phyloP scores from a whole-genome alignment of 768 basidiomycete species.

The Leucocoprinus leucothites region DNA sequence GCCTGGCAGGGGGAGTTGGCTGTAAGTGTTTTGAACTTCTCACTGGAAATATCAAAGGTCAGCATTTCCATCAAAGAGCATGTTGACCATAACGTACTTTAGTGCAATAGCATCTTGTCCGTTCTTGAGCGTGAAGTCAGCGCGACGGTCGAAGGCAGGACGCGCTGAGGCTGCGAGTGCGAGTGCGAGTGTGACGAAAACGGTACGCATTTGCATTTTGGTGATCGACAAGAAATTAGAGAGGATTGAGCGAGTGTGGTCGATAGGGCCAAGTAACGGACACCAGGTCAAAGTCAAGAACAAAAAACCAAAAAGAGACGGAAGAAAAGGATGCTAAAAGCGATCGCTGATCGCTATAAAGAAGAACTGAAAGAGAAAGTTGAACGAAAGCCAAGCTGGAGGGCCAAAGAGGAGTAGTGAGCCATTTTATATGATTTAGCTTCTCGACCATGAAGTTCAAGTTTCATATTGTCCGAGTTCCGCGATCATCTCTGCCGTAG shows the following conservation, averaged over 20 bases:
- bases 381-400: conserved; percentile 12
- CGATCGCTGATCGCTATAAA: conserved; percentile 25
- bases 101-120: conserved; percentile 38
- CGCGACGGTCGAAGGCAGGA: conserved; percentile 24
- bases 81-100: conserved; percentile 30
- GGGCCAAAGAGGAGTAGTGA: conserved; percentile 9
- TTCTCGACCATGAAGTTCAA: too few relatives aligned
- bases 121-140: conserved; percentile 33
- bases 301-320: conserved; percentile 4
- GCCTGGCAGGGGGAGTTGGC: conserved; percentile 31
- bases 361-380: conserved; percentile 10
- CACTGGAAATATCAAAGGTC: conserved; percentile 21
- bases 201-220: conserved; percentile 34
- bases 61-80: neutral
- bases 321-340: conserved; percentile 11
- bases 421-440: conserved; percentile 36
- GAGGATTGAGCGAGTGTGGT: conserved; percentile 3
- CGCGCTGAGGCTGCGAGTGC: conserved; percentile 30
- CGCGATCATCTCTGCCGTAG: neutral
- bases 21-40: conserved; percentile 31
- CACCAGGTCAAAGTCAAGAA: conserved; percentile 28
- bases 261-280: conserved; percentile 20
- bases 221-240: neutral
- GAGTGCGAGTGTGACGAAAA: conserved; percentile 33
- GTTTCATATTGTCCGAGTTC: too few relatives aligned